Percentiles rank a stretch among this genome's conserved stretches.
Evolutionary conservation across 2,329 filamentous ascomycete species (phyloP).

Genomic region (Verruconis gallopava): DNA sequence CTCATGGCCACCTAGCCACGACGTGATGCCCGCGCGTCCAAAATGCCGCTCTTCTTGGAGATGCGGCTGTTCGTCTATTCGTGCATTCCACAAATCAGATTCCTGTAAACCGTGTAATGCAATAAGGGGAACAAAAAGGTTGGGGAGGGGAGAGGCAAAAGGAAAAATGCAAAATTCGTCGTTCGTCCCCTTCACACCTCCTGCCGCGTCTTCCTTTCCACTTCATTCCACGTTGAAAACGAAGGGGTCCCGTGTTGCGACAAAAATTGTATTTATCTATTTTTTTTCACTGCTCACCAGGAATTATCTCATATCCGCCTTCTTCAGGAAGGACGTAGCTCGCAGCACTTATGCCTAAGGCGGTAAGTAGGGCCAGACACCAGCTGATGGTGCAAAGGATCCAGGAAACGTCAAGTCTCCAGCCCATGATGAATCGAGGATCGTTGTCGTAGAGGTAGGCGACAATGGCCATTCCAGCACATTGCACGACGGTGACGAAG

Average conservation of each 20-base stretch:
- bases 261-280: too few relatives aligned
- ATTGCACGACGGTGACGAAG: slow-evolving; percentile 54
- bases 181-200: too few relatives aligned
- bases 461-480: slow-evolving; percentile 68
- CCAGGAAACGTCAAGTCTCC: slow-evolving; percentile 69
- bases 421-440: slow-evolving; percentile 70
- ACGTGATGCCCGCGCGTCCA: slow-evolving; percentile 8
- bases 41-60: slow-evolving; percentile 8
- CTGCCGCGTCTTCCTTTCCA: too few relatives aligned
- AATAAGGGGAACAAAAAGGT: too few relatives aligned
- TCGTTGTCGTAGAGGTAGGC: slow-evolving; percentile 77
- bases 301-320: slow-evolving; percentile 74
- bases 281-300: slow-evolving; percentile 16
- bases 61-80: not conserved
- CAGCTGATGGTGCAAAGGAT: slow-evolving; percentile 52
- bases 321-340: slow-evolving; percentile 63
- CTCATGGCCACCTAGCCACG: slow-evolving; percentile 2
- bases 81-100: not conserved
- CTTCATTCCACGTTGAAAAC: too few relatives aligned
- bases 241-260: too few relatives aligned
- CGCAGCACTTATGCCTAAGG: slow-evolving; percentile 48
- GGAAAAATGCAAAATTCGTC: too few relatives aligned
- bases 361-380: slow-evolving; percentile 40
- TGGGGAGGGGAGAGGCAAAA: too few relatives aligned
- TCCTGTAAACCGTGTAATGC: too few relatives aligned